Conservation (phyloP, 805 yeast species). For the Danielozyma ontarioensis region DNA sequence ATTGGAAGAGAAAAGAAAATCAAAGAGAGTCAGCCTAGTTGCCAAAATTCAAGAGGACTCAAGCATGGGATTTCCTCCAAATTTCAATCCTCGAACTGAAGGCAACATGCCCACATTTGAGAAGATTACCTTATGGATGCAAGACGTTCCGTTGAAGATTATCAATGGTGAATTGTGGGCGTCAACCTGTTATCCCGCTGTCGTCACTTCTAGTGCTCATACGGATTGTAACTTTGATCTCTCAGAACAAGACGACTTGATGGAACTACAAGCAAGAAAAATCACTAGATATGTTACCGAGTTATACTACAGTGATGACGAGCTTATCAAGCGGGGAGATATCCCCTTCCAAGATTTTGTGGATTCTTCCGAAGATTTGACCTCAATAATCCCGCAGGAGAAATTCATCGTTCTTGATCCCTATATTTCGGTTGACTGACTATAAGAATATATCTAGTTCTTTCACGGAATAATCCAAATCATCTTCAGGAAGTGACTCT, state of each 20-base stretch:
- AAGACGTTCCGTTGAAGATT: conserved; percentile 46
- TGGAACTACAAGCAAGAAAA: conserved; percentile 49
- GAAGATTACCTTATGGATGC: conserved; percentile 63
- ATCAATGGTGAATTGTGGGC: conserved; percentile 11
- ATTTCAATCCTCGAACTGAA: conserved; percentile 58
- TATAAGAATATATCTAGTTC: conserved; percentile 46
- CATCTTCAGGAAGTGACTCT: conserved; percentile 22
- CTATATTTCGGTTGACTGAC: too few relatives aligned
- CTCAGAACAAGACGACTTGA: conserved; percentile 38
- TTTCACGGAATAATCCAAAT: conserved; percentile 28
- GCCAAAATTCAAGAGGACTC: neutral
- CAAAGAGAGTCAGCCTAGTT: neutral
- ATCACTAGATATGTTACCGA: conserved; percentile 42
- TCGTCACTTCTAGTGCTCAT: conserved; percentile 10
- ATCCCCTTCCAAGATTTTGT: neutral
- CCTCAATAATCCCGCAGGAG: too few relatives aligned
- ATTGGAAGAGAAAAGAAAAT: neutral
- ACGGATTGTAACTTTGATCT: conserved; percentile 6
- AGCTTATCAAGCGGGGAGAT: neutral
- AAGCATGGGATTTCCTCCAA: conserved; percentile 28
- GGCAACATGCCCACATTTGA: conserved; percentile 62
- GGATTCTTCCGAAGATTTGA: neutral
- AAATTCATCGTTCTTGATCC: too few relatives aligned
- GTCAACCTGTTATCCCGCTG: conserved; percentile 50
- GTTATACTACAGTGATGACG: conserved; percentile 21